Base-by-base conservation (phyloP, 2,329 filamentous ascomycete species). In the Microdochium nivale region DNA sequence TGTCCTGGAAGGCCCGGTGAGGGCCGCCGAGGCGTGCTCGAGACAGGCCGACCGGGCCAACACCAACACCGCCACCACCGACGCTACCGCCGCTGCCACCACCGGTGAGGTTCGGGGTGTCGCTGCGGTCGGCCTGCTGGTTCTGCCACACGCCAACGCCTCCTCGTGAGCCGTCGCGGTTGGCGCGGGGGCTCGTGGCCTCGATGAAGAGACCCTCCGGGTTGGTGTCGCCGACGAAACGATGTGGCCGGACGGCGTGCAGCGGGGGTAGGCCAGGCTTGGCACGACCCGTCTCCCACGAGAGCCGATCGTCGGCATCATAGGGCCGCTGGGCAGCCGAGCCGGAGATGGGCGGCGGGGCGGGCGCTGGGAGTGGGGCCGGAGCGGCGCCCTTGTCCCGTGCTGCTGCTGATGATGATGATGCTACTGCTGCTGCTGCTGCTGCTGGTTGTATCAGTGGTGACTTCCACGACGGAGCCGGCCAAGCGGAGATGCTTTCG, bases 191-290 rank as follows among this genome's bases (percentile, higher is more conserved):
- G 51, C 67, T 70, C 2, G 76, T 77, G 1, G 76, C 78, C 56
- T 81, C 77, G 57, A 80, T 70, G 52, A 84, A 79, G 61, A 83
- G 77, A 53, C 76, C 76, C 60, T 83, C 80, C 2, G 80, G 80
- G 56, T 80, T 83, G 25, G 81, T 59, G 58, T 83, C 79, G 19
- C 79, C 78, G 35, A 83, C 74, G 51, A 81, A 83, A 7, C 79
- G 75, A 1, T 70, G 65, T 7, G 63, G 60, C 4, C 43, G 19
- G 21, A 13, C 19, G 43, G 9, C 16, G 43, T 21, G 40, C 10
- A 19, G 19, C n/a, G 21, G 40, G 5, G 40, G 40, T 3, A 44
- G 40, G 16, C 14, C 8, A 8, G 40, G 40, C 21, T 19, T 44
- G 5, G 40, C n/a, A 7, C 40, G 40, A 19, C n/a, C 19, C 5